A percentile compares a stretch with the other conserved stretches of the same genome.
phyloP scores from a whole-genome alignment of 129 eudicot species.

The sunflower (Helianthus annuus) region DNA sequence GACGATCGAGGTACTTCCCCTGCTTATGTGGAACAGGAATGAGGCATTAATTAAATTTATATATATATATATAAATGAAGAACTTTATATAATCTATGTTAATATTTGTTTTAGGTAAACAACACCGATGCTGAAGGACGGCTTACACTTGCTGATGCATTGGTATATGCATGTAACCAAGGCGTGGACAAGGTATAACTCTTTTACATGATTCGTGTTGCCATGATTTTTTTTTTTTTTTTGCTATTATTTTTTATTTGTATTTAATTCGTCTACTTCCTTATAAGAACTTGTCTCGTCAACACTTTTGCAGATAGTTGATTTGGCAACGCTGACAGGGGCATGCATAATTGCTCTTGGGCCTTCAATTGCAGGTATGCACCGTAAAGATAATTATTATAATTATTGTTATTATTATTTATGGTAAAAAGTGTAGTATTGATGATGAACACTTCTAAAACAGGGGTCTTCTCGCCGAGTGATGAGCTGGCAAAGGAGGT shows the following conservation, averaged over 20 bases:
- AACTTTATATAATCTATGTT: slow-evolving; percentile 6
- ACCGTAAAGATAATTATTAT: background rate
- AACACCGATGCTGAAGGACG: slow-evolving; percentile 99
- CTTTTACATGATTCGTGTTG: slow-evolving; percentile 1
- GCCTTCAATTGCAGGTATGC: slow-evolving; percentile 85
- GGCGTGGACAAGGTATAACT: slow-evolving; percentile 89
- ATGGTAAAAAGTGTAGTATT: background rate
- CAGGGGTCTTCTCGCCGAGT: slow-evolving; percentile 85
- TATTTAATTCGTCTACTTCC: background rate
- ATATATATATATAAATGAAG: slow-evolving; percentile 2
- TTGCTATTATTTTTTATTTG: background rate
- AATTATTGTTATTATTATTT: background rate
- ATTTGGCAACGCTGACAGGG: slow-evolving; percentile 95
- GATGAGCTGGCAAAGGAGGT: slow-evolving; percentile 96
- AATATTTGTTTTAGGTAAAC: slow-evolving; percentile 64
- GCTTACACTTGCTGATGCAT: slow-evolving; percentile 99
- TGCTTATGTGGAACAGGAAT: background rate
- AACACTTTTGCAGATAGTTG: slow-evolving; percentile 65
- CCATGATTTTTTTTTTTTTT: background rate
- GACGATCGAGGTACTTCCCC: slow-evolving; percentile 77
- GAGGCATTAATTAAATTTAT: background rate
- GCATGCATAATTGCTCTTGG: slow-evolving; percentile 97
- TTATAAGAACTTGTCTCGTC: background rate
- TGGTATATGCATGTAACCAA: slow-evolving; percentile 96
- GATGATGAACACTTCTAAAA: slow-evolving; percentile 6